These are phyloP conservation scores for Neurospora tetraspora DNA, from an alignment of 495 filamentous ascomycete genomes.

Conservation along the genomic window DNA sequence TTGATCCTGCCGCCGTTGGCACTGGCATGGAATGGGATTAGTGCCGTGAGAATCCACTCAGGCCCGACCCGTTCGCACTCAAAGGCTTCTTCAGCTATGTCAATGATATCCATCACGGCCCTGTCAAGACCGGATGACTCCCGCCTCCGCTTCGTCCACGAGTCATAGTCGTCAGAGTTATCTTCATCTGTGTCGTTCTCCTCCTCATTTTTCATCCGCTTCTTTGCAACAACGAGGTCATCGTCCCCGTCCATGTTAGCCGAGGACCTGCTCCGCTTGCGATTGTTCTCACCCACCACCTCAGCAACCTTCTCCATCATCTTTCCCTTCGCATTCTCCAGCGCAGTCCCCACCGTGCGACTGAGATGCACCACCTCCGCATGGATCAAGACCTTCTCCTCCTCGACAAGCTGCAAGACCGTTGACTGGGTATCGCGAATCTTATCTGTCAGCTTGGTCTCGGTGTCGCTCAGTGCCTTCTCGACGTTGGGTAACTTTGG, in stretches of 20 bases:
- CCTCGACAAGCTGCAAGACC: neutral
- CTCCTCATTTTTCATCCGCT: neutral
- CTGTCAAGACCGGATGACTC: neutral
- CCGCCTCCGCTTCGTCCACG: neutral
- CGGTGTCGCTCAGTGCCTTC: neutral
- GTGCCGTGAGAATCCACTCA: neutral
- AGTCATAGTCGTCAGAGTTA: neutral
- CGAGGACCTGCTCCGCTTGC: neutral
- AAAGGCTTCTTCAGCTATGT: neutral
- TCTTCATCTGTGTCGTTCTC: neutral
- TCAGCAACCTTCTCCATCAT: neutral
- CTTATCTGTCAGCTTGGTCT: neutral
- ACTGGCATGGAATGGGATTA: neutral
- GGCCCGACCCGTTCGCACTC: accelerated
- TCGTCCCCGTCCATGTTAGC: neutral
- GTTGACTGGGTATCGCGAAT: neutral
- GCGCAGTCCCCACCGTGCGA: neutral
- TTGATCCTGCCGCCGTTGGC: neutral
- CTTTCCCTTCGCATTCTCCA: neutral
- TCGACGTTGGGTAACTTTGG: neutral
- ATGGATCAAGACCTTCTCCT: neutral
- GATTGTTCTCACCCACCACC: neutral
- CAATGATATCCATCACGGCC: neutral
- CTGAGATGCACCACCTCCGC: neutral
- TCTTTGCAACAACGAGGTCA: neutral